Evolutionary conservation across 352 stramenopile genomes (phyloP), one percentile per base, ranked within the genome.

Genomic region (Globisporangium cystogenes): DNA sequence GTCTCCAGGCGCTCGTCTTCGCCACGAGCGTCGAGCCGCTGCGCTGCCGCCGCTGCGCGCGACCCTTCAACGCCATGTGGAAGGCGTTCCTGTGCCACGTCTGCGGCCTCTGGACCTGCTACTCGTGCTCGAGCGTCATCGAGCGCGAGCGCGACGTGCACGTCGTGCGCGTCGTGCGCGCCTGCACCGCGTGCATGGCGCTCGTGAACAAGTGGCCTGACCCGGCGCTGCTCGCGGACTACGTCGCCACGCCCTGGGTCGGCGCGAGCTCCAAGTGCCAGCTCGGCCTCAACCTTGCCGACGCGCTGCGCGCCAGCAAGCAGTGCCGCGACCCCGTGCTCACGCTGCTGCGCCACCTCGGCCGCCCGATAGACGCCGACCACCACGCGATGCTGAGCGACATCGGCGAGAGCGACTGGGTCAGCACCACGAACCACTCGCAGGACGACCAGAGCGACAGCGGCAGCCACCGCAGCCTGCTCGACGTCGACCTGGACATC

Each of bases 121-220:
- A 73, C 24, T 53, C 70, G 24, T 86, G 74, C 52, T 86, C 74
- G 29, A 67, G 52, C 11, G 74, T 86, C 14, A 68, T 82, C 26
- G 74, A 86, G 51, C 64, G 72, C 15, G 74, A 83, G 41, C 74
- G 70, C 0, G 62, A 77, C 35, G 54, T 73, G 43, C 58, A 77
- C 40, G 53, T 53, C n/a, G 65, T 86, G 20, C 63, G 68, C 26
- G 82, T 75, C 48, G 63, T 86, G 29, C 74, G 74, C 53, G 67
- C 62, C 35, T 86, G 74, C 58, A 54, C 61, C 47, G 44, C 51
- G 21, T 86, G 74, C 53, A 63, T 73, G 43, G 64, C 51, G 24
- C 68, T 75, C 59, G 23, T 70, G 50, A 86, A 79, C 69, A 82
- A 86, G 55, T 68, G 76, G 60, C 57, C 64, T 12, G 69, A 82